These are phyloP conservation scores for Venturia pyrina DNA, from an alignment of 2,329 filamentous ascomycete species.

Conservation along the genomic window DNA sequence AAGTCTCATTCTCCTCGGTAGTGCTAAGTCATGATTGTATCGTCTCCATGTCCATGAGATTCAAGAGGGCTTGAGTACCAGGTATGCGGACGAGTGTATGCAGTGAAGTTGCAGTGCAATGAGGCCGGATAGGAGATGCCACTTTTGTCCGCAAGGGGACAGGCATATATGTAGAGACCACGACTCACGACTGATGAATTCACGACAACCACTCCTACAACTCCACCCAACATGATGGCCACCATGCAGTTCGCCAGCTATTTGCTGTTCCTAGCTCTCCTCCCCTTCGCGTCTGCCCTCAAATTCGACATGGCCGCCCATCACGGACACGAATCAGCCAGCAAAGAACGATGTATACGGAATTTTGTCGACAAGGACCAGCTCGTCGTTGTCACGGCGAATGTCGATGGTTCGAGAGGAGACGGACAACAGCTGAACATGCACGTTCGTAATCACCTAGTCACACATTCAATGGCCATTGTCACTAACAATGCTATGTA, in stretches of 20 bases:
- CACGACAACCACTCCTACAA: too few relatives aligned
- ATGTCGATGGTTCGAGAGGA: slow-evolving; percentile 70
- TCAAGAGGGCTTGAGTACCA: too few relatives aligned
- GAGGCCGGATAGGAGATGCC: neutral
- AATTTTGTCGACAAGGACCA: slow-evolving; percentile 93
- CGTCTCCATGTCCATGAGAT: too few relatives aligned
- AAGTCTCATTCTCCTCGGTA: too few relatives aligned
- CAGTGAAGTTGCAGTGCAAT: too few relatives aligned
- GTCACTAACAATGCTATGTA: neutral
- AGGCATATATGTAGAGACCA: neutral
- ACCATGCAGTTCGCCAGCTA: slow-evolving; percentile 19
- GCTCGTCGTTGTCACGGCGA: slow-evolving; percentile 89
- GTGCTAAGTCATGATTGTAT: too few relatives aligned
- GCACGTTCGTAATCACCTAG: slow-evolving; percentile 52
- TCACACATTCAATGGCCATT: neutral
- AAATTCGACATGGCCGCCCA: slow-evolving; percentile 87
- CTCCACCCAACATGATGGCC: neutral
- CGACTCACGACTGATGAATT: neutral
- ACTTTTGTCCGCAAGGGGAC: neutral
- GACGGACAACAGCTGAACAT: slow-evolving; percentile 93
- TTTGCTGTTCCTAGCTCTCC: slow-evolving; percentile 28
- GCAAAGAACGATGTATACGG: slow-evolving; percentile 79
- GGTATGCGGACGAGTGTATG: neutral
- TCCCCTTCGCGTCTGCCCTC: slow-evolving; percentile 51
- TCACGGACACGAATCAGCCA: slow-evolving; percentile 48